Evolutionary conservation across 148 eudicot genomes (phyloP).

Genomic region (Chenopodium berlandieri): DNA sequence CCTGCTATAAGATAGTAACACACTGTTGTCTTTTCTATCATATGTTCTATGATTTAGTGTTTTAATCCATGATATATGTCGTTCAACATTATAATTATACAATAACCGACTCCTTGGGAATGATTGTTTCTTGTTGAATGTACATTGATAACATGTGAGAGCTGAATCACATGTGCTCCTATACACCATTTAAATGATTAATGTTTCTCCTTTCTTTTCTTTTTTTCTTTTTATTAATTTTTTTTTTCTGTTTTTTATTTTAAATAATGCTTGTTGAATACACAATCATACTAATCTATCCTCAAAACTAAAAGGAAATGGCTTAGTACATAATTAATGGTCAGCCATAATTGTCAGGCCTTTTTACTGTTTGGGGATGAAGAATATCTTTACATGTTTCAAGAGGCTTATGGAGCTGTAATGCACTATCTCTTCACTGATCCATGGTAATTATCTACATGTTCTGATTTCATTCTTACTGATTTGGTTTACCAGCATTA

Average conservation of each 20-base stretch:
- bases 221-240: too few species aligned
- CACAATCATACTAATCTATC: neutral
- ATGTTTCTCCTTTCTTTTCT: neutral
- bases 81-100: neutral
- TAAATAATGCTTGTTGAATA: neutral
- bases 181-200: neutral
- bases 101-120: neutral
- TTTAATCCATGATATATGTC: neutral
- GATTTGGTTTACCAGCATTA: neutral
- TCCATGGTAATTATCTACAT: constrained; percentile 62
- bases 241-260: too few species aligned
- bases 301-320: neutral
- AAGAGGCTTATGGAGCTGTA: constrained; percentile 95
- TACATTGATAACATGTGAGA: neutral
- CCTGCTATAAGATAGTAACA: too few species aligned
- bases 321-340: constrained; percentile 12
- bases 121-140: neutral
- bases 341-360: constrained; percentile 48
- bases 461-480: constrained; percentile 11
- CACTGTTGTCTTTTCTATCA: neutral
- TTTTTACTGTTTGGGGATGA: constrained; percentile 92
- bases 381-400: constrained; percentile 91
- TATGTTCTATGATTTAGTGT: neutral
- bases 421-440: constrained; percentile 85
- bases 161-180: neutral